Conservation (phyloP, 129 eudicot species). For the Helichrysum umbraculigerum region DNA sequence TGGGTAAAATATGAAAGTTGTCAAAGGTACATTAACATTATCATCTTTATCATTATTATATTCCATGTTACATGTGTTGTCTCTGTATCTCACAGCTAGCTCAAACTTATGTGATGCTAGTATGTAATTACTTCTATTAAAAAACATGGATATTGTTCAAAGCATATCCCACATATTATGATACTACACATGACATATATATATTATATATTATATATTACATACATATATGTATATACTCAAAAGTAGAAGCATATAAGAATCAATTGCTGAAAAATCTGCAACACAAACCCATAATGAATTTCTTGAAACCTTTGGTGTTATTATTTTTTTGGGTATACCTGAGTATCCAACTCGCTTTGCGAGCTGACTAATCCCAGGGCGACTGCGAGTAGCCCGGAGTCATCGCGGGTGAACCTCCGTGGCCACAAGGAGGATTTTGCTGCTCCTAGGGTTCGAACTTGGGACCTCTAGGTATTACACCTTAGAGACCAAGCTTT, state of each 20-base stretch:
- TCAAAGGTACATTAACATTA: constrained; percentile 9
- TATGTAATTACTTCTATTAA: constrained; percentile 39
- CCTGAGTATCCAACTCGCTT: too few relatives aligned
- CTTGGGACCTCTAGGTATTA: too few relatives aligned
- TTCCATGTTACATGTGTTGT: constrained; percentile 39
- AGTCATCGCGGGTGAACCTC: too few relatives aligned
- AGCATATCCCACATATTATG: constrained; percentile 51
- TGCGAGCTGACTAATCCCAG: too few relatives aligned
- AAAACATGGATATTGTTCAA: constrained; percentile 34
- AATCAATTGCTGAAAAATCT: neutral
- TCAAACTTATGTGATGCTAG: constrained; percentile 34
- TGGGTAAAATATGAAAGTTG: constrained; percentile 18
- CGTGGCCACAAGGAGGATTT: too few relatives aligned
- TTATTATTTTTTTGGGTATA: too few relatives aligned
- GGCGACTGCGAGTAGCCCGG: too few relatives aligned
- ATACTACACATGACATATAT: constrained; percentile 38
- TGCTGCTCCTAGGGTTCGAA: too few relatives aligned
- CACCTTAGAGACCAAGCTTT: too few relatives aligned
- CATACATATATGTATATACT: neutral
- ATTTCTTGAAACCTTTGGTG: neutral
- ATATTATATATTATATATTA: constrained; percentile 9
- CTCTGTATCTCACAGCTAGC: constrained; percentile 41
- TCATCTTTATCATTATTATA: constrained; percentile 26
- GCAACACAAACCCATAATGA: neutral
- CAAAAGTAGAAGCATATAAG: constrained; percentile 16